Conservation (phyloP, 768 basidiomycete species). For the Suillus discolor region DNA sequence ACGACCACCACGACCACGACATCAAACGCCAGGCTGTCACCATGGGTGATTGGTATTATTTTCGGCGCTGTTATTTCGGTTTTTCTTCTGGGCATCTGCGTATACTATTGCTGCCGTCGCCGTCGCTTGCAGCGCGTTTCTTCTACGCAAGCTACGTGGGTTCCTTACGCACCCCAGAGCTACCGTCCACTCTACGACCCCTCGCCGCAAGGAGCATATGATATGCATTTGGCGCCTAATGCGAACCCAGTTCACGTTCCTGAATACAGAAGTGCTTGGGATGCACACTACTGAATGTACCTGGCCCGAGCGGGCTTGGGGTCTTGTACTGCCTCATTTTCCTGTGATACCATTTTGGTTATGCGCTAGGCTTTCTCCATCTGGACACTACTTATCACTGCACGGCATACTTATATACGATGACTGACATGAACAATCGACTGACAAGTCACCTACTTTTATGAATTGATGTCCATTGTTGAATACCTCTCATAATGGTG, state of each 20-base stretch:
- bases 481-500: not conserved
- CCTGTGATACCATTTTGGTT: not conserved
- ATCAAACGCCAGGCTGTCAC: slow-evolving; percentile 11
- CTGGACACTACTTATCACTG: not conserved
- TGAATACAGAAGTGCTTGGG: slow-evolving; percentile 24
- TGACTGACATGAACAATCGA: not conserved
- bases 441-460: not conserved
- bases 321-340: not conserved
- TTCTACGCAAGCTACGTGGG: slow-evolving; percentile 13
- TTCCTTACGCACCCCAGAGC: slow-evolving; percentile 6
- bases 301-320: not conserved
- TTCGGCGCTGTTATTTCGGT: slow-evolving; percentile 13
- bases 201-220: slow-evolving; percentile 30
- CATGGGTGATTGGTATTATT: slow-evolving; percentile 21
- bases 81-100: slow-evolving; percentile 8
- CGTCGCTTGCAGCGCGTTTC: slow-evolving; percentile 14
- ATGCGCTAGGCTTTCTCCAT: not conserved
- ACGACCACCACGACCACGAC: slow-evolving; percentile 27
- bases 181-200: slow-evolving; percentile 30
- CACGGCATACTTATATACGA: not conserved
- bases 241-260: slow-evolving; percentile 18
- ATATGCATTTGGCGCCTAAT: slow-evolving; percentile 25
- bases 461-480: not conserved
- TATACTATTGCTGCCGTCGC: slow-evolving; percentile 15
- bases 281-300: slow-evolving; percentile 20